Base-by-base conservation (phyloP, 2,329 filamentous ascomycete species). In the Orbilia blumenaviensis region DNA sequence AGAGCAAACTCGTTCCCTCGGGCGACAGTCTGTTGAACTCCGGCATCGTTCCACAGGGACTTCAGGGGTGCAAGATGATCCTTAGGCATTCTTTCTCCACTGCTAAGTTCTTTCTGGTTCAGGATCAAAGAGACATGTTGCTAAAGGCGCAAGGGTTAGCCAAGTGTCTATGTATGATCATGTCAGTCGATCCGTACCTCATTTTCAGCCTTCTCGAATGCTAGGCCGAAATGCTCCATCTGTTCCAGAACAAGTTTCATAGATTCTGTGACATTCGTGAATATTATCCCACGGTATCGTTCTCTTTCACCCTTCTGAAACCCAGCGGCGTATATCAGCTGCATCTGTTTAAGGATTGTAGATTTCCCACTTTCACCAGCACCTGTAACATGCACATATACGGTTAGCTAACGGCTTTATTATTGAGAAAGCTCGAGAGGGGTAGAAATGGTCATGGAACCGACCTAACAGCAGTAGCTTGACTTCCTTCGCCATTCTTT, bases 311-410 rank as follows among this genome's bases (percentile, higher is more conserved):
- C 89, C 81, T 92, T 91, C 81, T 89, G 92, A 85, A 98, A 98
- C 60, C 95, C 94, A 83, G 93, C 90, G 12, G 93, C 90, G 83
- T 98, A 95, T 80, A 99, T 97, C 83, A 99, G 90, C 83, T 94
- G 94, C 95, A 99, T 98, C 86, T 98, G 94, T 86, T 98, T 98
- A 79, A 98, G 88, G 74, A 98, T 94, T 0, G 94, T 98, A 7
- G 94, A 97, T 84, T 98, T 98, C 79, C 94, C 92, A 73, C 91
- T 95, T 84, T 98, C 94, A 82, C 94, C 94, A 81, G 94, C 94
- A 83, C 94, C 94, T 97, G 80, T 78, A 78, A 41, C 41, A n/a
- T 16, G 32, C 38, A 66, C 38, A 78, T 64, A 78, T 81, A 84
- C 78, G 83, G 81, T 25, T 50, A 27, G 54, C 36, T 16, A 46